Evolutionary conservation across 768 basidiomycete species (phyloP), one percentile per base, ranked within the genome.

Genomic region (Termitomyces heimii): DNA sequence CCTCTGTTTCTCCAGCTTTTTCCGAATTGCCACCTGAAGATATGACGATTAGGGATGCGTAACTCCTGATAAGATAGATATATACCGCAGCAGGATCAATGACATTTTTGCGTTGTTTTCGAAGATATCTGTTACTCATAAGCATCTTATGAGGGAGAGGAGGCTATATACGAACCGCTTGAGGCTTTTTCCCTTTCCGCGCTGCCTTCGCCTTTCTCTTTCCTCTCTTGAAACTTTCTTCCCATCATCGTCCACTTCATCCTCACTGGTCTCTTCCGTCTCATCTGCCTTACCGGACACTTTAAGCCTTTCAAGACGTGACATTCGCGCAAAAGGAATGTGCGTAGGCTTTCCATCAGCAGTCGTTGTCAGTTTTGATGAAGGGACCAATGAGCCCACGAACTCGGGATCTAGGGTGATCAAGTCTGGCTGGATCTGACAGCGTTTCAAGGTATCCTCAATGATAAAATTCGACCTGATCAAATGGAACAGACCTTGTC

Each of bases 51-150:
- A 48, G 20, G 35, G 16, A 49, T 16, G 46, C 8, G 44, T 26
- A 13, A 29, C 32, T 22, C 22, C 8, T 20, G 42, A 37, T 37
- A 31, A 24, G 53, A 53, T 22, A 40, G 29, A 46, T 14, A 75
- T 81, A 54, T 59, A 88, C 89, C 24, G 82, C 78, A 24, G 81
- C 78, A 24, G 92, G 92, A 68, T 98, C 94, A 60, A 98, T 83
- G 48, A 98, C 91, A 66, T 98, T 97, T 77, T 95, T 94, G 68
- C 92, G 84, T 71, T 96, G 90, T 76, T 94, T 97, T 65, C 91
- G 81, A 60, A 97, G 70, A 69, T 84, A 89, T 46, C 81, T 83
- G 51, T 28, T 1, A 22, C 50, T 16, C 20, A 43, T 52, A 14
- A 35, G 22, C 16, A 51, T 57, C 8, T n/a, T n/a, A 31, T 42